Conservation (phyloP, 1,284 basidiomycete species). For the Grifola frondosa region DNA sequence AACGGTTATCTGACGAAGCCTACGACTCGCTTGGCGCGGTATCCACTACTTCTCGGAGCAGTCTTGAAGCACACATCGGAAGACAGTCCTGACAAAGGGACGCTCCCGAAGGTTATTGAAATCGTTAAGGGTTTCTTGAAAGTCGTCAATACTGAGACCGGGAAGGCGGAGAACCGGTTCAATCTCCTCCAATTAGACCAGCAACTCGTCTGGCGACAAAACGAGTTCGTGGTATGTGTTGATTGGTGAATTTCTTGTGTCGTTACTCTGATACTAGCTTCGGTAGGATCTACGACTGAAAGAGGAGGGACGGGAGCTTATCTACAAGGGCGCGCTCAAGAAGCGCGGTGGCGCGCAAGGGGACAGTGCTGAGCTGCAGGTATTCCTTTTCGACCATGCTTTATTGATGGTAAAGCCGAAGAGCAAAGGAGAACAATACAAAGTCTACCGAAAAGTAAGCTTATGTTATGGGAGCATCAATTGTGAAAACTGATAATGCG, state of each 20-base stretch:
- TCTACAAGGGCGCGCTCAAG: slow-evolving; percentile 93
- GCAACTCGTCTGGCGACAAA: slow-evolving; percentile 83
- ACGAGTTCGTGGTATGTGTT: slow-evolving; percentile 76
- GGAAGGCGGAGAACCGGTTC: slow-evolving; percentile 91
- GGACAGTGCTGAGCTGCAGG: slow-evolving; percentile 86
- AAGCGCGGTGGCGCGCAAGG: slow-evolving; percentile 79
- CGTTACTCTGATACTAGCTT: background rate
- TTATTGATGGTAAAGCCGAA: slow-evolving; percentile 94
- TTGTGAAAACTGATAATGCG: slow-evolving; percentile 6
- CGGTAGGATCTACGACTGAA: slow-evolving; percentile 79
- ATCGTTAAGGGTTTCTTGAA: slow-evolving; percentile 83
- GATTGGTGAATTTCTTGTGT: slow-evolving; percentile 1
- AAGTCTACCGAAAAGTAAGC: slow-evolving; percentile 90
- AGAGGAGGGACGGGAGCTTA: slow-evolving; percentile 87
- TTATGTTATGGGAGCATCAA: background rate
- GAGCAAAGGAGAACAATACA: slow-evolving; percentile 90
- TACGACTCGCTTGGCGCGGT: slow-evolving; percentile 94
- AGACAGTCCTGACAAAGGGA: slow-evolving; percentile 84
- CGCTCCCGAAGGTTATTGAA: slow-evolving; percentile 78
- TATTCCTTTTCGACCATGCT: slow-evolving; percentile 97
- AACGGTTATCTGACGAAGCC: slow-evolving; percentile 99
- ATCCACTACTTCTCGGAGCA: slow-evolving; percentile 91
- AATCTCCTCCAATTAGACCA: slow-evolving; percentile 89
- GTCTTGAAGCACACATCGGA: slow-evolving; percentile 93
- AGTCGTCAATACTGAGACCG: slow-evolving; percentile 90